A percentile compares a stretch with the other conserved stretches of the same genome.
phyloP scores from a whole-genome alignment of 1,284 basidiomycete species.

The Pseudozyma tsukubaensis region DNA sequence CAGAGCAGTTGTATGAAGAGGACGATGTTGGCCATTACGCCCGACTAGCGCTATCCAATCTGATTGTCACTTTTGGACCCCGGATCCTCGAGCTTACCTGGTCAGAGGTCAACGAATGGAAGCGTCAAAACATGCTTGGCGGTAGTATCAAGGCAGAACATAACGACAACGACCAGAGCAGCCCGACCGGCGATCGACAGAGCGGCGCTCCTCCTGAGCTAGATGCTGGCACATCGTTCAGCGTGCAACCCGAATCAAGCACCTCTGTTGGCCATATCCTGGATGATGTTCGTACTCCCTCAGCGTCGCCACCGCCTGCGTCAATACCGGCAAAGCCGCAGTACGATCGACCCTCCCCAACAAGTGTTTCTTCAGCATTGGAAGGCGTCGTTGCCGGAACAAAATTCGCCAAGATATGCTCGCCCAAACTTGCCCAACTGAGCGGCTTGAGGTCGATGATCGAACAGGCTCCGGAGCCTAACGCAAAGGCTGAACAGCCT shows the following conservation, averaged over 20 bases:
- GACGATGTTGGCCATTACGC: conserved; percentile 6
- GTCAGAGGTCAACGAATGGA: conserved; percentile 12
- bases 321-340: not conserved
- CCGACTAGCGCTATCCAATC: not conserved
- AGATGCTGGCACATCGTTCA: not conserved
- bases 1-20: not conserved
- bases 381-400: not conserved
- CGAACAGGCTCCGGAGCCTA: not conserved
- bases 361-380: not conserved
- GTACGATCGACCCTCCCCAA: not conserved
- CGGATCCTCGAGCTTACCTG: conserved; percentile 8
- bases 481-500: not conserved
- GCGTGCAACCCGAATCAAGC: not conserved
- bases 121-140: not conserved
- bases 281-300: conserved; percentile 12
- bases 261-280: not conserved
- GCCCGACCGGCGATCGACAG: not conserved
- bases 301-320: not conserved
- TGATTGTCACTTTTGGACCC: conserved; percentile 4
- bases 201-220: not conserved
- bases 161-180: not conserved
- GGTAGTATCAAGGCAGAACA: not conserved
- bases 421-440: conserved; percentile 12
- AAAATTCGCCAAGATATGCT: not conserved
- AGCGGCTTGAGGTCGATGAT: conserved; percentile 2